Evolutionary conservation across 208 protist species (phyloP).

Genomic region (Leishmania braziliensis): DNA sequence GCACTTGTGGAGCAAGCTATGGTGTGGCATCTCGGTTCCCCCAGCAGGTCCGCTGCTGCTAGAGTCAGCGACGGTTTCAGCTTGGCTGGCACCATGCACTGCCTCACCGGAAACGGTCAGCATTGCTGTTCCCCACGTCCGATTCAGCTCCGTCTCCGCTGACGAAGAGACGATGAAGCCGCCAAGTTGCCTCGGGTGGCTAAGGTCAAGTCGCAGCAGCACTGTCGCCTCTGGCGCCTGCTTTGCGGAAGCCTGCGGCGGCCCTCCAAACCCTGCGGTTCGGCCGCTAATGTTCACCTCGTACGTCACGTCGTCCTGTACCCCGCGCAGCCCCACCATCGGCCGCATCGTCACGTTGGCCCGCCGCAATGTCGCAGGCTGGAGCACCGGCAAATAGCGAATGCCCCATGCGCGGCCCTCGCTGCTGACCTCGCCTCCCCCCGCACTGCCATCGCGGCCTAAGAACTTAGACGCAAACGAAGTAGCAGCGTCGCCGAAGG

Average conservation of each 20-base stretch:
- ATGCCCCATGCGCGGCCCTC: constrained; percentile 21
- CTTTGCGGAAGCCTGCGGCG: not conserved
- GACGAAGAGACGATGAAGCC: constrained; percentile 42
- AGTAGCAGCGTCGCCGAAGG: not conserved
- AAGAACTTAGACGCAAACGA: not conserved
- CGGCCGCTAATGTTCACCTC: constrained; percentile 69
- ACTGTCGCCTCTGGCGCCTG: constrained; percentile 28
- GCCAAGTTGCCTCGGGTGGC: constrained; percentile 42
- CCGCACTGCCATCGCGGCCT: not conserved
- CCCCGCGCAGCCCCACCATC: constrained; percentile 62
- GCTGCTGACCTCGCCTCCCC: not conserved
- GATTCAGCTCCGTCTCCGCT: not conserved
- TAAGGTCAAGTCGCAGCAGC: constrained; percentile 68
- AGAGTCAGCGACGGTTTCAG: not conserved
- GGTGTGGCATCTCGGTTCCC: not conserved
- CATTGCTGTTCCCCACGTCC: not conserved
- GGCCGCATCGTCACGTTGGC: constrained; percentile 61
- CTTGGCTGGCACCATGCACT: not conserved
- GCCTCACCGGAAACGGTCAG: not conserved
- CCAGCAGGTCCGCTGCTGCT: not conserved
- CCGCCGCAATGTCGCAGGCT: constrained; percentile 43
- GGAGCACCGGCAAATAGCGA: constrained; percentile 63
- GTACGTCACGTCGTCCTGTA: constrained; percentile 65
- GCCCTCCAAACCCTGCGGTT: not conserved
- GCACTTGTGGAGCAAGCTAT: constrained; percentile 62